Base-by-base conservation (phyloP, 192 early-diverging fungal species). In the Powellomyces hirtus region DNA sequence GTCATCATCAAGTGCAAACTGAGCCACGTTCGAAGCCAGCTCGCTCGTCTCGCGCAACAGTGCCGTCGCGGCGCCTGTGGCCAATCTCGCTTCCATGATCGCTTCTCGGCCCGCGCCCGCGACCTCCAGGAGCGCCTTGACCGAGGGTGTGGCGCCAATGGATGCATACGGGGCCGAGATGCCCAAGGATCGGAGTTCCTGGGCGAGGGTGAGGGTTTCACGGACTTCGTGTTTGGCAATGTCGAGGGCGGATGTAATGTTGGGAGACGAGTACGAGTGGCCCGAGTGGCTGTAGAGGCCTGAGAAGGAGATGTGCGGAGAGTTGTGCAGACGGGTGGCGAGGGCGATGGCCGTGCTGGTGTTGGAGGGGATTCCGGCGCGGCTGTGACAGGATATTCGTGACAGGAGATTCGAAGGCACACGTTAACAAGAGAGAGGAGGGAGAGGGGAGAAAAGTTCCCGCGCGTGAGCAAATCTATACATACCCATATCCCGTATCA, bases 401-500 rank as follows among this genome's bases (percentile, higher is more conserved):
- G n/a, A 49, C 46, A 49, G 4, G 26, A 3, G 4, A 49, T 24
- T 5, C 5, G 26, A 49, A 49, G 46, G 26, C 2, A 49, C 16
- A 49, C 4, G 14, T 6, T 49, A 14, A 6, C 16, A 49, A 49
- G 16, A 49, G n/a, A 49, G 7, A 45, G 37, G 29, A 34, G 31
- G 16, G 27, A 20, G 7, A 45, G 37, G 29, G n/a, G 31, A 20
- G 27, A 20, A 61, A 22, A 27, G 33, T 16, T 2, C 59, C 38
- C 18, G 38, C 14, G 2, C 2, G n/a, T 34, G 38, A 42, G 4
- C 27, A 6, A 6, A 53, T 8, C 38, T 22, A 11, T 16, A 14
- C 29, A 22, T 30, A 62, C 61, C 63, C 63, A 49, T 65, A 65
- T n/a, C 65, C 65, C 24, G 65, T 67, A 55, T 67, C 65, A 42